phyloP scores from a whole-genome alignment of 169 alveolate genomes.

The Miamiensis avidus region DNA sequence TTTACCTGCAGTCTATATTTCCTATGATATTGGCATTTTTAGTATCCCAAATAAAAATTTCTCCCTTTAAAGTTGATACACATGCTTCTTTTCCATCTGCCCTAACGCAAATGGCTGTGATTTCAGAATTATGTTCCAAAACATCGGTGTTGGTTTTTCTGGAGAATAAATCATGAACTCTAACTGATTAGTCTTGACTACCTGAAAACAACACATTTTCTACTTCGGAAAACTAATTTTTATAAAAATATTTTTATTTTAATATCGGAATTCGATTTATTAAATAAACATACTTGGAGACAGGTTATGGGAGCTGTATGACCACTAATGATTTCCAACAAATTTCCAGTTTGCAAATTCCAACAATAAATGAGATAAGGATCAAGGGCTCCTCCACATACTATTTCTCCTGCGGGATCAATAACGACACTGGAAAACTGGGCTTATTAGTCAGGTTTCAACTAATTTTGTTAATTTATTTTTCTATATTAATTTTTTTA shows the following conservation, averaged over 20 bases:
- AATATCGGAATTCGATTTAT: background rate
- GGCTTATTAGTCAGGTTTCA: conserved; percentile 64
- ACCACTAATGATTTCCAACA: conserved; percentile 90
- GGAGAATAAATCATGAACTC: conserved; percentile 85
- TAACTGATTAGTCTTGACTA: conserved; percentile 95
- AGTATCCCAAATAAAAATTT: conserved; percentile 68
- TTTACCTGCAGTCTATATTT: conserved; percentile 55
- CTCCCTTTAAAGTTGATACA: conserved; percentile 81
- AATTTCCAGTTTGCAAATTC: conserved; percentile 86
- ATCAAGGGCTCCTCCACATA: conserved; percentile 97
- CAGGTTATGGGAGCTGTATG: conserved; percentile 94
- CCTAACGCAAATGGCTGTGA: conserved; percentile 83
- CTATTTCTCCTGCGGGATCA: conserved; percentile 96
- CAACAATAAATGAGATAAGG: conserved; percentile 85
- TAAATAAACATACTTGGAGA: conserved; percentile 48
- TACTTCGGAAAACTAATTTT: conserved; percentile 70
- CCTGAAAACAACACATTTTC: conserved; percentile 91
- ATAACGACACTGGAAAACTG: conserved; percentile 94
- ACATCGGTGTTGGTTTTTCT: conserved; percentile 93
- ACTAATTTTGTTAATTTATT: too few species aligned
- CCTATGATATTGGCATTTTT: conserved; percentile 64
- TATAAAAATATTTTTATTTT: conserved; percentile 52
- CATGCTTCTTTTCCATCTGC: conserved; percentile 91
- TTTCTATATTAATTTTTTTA: too few species aligned
- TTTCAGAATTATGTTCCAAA: conserved; percentile 87